phyloP scores from a whole-genome alignment of 2,329 filamentous ascomycete genomes.

The Hirsutella thompsonii region DNA sequence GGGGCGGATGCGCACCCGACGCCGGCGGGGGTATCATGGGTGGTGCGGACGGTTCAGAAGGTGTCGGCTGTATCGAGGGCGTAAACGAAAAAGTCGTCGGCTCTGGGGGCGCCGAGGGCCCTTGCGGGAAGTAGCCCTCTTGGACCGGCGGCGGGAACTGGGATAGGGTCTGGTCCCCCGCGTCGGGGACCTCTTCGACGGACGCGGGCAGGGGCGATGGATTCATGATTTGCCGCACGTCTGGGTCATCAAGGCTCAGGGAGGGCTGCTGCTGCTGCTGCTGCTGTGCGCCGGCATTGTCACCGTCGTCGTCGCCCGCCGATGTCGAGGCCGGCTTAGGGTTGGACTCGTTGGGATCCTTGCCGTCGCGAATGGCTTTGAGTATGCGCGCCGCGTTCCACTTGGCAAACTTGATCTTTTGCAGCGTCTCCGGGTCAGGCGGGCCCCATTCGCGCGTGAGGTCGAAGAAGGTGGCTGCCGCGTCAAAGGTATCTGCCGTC shows the following conservation, averaged over 20 bases:
- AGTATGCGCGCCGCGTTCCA: constrained; percentile 87
- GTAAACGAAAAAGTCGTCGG: constrained; percentile 20
- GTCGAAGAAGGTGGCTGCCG: constrained; percentile 85
- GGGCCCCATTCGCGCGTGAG: constrained; percentile 73
- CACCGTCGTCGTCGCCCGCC: no score
- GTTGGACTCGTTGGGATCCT: constrained; percentile 86
- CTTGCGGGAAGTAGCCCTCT: constrained; percentile 21
- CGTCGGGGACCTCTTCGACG: constrained; percentile 41
- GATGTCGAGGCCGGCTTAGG: constrained; percentile 37
- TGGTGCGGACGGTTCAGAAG: not conserved
- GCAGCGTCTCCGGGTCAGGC: constrained; percentile 58
- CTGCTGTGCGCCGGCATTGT: no score
- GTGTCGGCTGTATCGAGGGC: constrained; percentile 15
- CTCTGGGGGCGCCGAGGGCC: constrained; percentile 3
- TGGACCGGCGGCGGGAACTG: constrained; percentile 10
- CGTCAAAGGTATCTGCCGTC: constrained; percentile 88
- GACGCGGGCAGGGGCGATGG: constrained; percentile 26
- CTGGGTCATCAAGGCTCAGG: constrained; percentile 52
- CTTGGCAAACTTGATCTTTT: constrained; percentile 93
- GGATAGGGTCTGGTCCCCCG: constrained; percentile 15
- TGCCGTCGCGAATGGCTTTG: constrained; percentile 79
- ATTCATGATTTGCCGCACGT: constrained; percentile 37
- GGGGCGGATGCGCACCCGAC: not conserved
- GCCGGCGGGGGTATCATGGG: not conserved
- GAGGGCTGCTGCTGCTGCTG: constrained; percentile 23